Evolutionary conservation across 2,329 filamentous ascomycete genomes (phyloP), one percentile per base, ranked within the genome.

Genomic region (Lachnellula arida): DNA sequence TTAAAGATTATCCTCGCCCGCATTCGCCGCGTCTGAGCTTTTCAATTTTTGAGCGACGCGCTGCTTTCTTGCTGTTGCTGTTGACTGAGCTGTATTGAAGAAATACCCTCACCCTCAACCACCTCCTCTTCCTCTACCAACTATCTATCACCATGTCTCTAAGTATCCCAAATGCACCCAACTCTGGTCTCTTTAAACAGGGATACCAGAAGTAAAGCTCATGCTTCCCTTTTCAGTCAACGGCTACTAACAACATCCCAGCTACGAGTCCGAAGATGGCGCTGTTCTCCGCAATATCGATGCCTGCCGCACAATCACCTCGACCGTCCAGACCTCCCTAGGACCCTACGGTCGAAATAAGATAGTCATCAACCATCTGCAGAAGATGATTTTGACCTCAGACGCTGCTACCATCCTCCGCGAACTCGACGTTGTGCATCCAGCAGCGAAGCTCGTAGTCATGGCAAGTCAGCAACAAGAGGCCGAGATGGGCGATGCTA

Each of bases 401-500:
- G 94, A 99, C 72, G 94, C 94, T 63, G 94, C 94, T 64, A 97
- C 94, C 44, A 99, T 99, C 72, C 82, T 99, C 67, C 88, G 91
- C 70, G 95, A 99, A 78, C 85, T 99, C 73, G 94, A 99, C 70
- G 94, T 99, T 61, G 92, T 99, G 55, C 94, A 99, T 78, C 94
- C 95, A 60, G 94, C 94, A 56, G 95, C 94, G 51, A 99, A 99
- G 78, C 81, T 99, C 63, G 79, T 99, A 53, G 94, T 99, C 67
- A 99, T 99, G 95, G 93, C 94, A 59, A 93, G 89, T 73, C 94
- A 99, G 76, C 94, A 99, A 78, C 95, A 99, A 76, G 95, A 99
- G 75, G 86, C 92, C 43, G 94, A 99, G 83, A 96, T 99, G 90
- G 94, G 94, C 57, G 95, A 99, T 76, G 94, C 90, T 54, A 99